These are phyloP conservation scores for Aspergillus novoparasiticus DNA, from an alignment of 2,329 filamentous ascomycete genomes.

Conservation along the genomic window DNA sequence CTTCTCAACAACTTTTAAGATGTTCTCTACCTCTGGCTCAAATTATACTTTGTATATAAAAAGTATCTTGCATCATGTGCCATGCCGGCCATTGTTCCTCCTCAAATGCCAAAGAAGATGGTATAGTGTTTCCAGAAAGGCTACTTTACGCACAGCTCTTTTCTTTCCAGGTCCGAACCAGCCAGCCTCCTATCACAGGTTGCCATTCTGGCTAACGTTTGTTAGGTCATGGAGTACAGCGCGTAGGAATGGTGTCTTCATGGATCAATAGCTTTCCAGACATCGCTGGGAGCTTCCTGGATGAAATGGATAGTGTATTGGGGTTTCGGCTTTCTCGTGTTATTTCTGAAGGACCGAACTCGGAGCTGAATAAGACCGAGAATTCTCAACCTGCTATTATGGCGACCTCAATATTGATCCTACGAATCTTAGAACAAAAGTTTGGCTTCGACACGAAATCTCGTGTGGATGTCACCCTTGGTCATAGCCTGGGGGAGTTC, in stretches of 20 bases:
- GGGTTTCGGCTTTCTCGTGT: slow-evolving; percentile 73
- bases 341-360: slow-evolving; percentile 79
- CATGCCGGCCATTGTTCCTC: background rate
- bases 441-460: slow-evolving; percentile 74
- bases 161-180: slow-evolving; percentile 48
- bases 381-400: slow-evolving; percentile 96
- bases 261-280: slow-evolving; percentile 86
- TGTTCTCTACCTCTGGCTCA: slow-evolving; percentile 20
- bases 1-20: slow-evolving; percentile 15
- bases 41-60: slow-evolving; percentile 6
- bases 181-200: background rate
- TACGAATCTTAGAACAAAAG: slow-evolving; percentile 82
- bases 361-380: slow-evolving; percentile 74
- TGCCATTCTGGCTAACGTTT: slow-evolving; percentile 16
- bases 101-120: slow-evolving; percentile 5
- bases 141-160: slow-evolving; percentile 45
- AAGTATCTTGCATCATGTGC: slow-evolving; percentile 6
- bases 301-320: slow-evolving; percentile 81
- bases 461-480: slow-evolving; percentile 78
- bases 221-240: slow-evolving; percentile 82
- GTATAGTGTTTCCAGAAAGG: slow-evolving; percentile 10
- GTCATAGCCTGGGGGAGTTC: slow-evolving; percentile 92
- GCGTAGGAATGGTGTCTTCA: slow-evolving; percentile 81
- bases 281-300: slow-evolving; percentile 73
- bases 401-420: slow-evolving; percentile 87